Evolutionary conservation across 164 flowering plant genomes (phyloP).

Genomic region (Tetracentron sinense): DNA sequence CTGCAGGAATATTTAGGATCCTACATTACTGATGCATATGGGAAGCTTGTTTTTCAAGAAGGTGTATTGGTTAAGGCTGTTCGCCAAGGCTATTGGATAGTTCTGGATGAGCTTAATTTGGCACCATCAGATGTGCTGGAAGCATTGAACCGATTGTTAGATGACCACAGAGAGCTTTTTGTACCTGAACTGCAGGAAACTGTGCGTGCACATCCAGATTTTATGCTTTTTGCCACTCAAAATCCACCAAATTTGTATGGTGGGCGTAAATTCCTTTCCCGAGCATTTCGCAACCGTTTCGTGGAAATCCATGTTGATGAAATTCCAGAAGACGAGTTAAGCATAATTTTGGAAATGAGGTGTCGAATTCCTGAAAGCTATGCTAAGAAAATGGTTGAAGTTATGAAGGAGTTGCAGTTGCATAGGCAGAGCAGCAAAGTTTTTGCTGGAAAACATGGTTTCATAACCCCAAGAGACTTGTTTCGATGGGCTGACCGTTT

Average conservation of each 20-base stretch:
- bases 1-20: slow-evolving; percentile 93
- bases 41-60: slow-evolving; percentile 86
- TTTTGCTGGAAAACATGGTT: slow-evolving; percentile 98
- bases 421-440: slow-evolving; percentile 81
- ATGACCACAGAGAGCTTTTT: slow-evolving; percentile 94
- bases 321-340: slow-evolving; percentile 80
- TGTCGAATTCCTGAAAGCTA: slow-evolving; percentile 61
- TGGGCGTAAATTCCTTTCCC: slow-evolving; percentile 94
- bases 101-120: slow-evolving; percentile 92
- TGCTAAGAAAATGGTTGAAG: slow-evolving; percentile 82
- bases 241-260: slow-evolving; percentile 95
- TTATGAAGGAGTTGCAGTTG: slow-evolving; percentile 93
- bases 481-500: slow-evolving; percentile 96
- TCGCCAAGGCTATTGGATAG: slow-evolving; percentile 87
- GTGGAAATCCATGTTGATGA: slow-evolving; percentile 97
- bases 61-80: slow-evolving; percentile 91
- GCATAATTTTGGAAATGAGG: slow-evolving; percentile 52
- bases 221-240: slow-evolving; percentile 99
- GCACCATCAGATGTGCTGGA: slow-evolving; percentile 98
- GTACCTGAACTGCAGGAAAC: slow-evolving; percentile 81
- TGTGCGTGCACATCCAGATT: slow-evolving; percentile 75
- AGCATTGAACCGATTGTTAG: slow-evolving; percentile 86
- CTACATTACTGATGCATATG: slow-evolving; percentile 70
- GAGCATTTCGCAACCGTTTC: slow-evolving; percentile 97
- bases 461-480: slow-evolving; percentile 91